Evolutionary conservation across 1,284 basidiomycete genomes (phyloP).

Genomic region (Pyrrhoderma noxium): DNA sequence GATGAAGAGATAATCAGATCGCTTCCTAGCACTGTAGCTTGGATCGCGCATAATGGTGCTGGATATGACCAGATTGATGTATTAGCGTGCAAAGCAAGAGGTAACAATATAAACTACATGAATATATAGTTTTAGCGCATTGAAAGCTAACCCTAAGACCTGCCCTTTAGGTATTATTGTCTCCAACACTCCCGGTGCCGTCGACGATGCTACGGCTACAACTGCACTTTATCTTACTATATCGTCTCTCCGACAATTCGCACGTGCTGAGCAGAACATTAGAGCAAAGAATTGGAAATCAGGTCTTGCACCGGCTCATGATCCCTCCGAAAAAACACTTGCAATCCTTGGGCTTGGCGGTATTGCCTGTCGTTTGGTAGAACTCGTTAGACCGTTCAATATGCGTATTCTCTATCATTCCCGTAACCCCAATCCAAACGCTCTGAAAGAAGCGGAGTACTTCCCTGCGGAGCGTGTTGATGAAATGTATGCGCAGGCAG

Average conservation of each 20-base stretch:
- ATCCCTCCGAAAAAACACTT: conserved; percentile 73
- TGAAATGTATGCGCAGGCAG: conserved; percentile 66
- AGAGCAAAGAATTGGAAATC: conserved; percentile 50
- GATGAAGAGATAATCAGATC: conserved; percentile 70
- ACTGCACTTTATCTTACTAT: conserved; percentile 82
- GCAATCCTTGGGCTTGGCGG: conserved; percentile 89
- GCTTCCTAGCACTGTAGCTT: conserved; percentile 63
- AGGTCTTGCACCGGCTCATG: conserved; percentile 51
- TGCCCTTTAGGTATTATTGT: conserved; percentile 63
- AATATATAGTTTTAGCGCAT: not conserved
- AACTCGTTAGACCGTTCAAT: conserved; percentile 66
- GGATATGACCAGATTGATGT: conserved; percentile 88
- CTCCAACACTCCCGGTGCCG: conserved; percentile 88
- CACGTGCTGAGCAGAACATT: conserved; percentile 64
- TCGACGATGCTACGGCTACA: conserved; percentile 89
- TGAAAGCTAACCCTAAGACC: not conserved
- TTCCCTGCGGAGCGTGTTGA: conserved; percentile 52
- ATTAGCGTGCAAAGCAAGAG: conserved; percentile 60
- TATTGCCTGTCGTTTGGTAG: conserved; percentile 70
- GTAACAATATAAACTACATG: conserved; percentile 28
- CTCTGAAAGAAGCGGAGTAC: conserved; percentile 75
- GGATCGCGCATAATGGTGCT: conserved; percentile 91
- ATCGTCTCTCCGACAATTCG: conserved; percentile 77
- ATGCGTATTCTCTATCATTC: conserved; percentile 87
- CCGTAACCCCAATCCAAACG: conserved; percentile 46